Conservation (phyloP, 2,329 filamentous ascomycete genomes). For the Beauveria sp. region DNA sequence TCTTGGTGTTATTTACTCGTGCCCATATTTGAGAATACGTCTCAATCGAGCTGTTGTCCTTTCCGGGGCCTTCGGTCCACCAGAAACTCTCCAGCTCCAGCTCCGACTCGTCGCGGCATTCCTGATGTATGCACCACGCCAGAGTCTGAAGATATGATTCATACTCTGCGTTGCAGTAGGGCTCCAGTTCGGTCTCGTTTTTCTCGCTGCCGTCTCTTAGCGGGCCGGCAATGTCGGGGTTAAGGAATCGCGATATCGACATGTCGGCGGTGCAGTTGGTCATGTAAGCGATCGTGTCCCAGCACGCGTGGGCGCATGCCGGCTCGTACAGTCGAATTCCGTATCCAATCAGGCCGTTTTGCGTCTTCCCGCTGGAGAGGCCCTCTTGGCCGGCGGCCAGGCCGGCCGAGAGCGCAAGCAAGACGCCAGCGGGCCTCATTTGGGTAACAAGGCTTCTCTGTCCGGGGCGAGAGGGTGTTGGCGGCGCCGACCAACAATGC, state of each 20-base stretch:
- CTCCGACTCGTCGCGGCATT: conserved; percentile 9
- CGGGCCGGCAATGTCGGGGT: neutral
- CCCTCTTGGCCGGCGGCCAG: neutral
- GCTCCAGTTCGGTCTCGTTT: neutral
- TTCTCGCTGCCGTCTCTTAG: neutral
- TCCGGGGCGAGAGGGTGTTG: neutral
- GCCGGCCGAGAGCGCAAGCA: neutral
- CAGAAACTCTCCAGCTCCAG: conserved; percentile 16
- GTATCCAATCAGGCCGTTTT: conserved; percentile 18
- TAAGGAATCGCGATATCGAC: conserved; percentile 4
- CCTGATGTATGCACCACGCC: conserved; percentile 16
- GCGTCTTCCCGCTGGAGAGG: neutral
- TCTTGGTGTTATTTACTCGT: neutral
- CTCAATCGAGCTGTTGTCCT: conserved; percentile 13
- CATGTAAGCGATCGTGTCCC: conserved; percentile 26
- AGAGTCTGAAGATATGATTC: conserved; percentile 16
- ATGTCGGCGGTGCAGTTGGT: conserved; percentile 6
- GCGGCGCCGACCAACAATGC: neutral
- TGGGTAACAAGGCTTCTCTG: neutral
- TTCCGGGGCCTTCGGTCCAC: conserved; percentile 13
- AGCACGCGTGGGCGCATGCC: conserved; percentile 54
- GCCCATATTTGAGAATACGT: conserved; percentile 4
- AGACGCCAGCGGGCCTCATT: neutral
- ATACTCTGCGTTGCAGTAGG: conserved; percentile 15
- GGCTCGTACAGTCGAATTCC: conserved; percentile 52